Evolutionary conservation across 1,139 yeast genomes (phyloP), one percentile per base, ranked within the genome.

Genomic region (Trichomonascaceae sp.): DNA sequence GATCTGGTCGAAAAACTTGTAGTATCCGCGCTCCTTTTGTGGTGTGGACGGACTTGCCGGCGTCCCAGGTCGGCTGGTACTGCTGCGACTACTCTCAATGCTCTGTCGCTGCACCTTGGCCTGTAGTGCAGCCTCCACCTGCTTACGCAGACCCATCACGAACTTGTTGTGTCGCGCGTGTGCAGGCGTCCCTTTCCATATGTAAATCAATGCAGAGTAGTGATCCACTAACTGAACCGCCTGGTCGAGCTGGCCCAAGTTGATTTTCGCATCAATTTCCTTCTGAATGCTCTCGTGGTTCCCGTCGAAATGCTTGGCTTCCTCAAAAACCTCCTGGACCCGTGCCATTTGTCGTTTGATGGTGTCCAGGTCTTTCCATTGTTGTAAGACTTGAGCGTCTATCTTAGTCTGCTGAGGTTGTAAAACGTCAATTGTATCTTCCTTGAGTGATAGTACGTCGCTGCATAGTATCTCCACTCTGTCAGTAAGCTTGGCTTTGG

Each of bases 391-490:
- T 9, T 35, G 30, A 16, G 33, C 34, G n/a, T 39, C 35, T 25
- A 57, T 42, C 25, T 41, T 34, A 3, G 33, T 37, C 15, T 55
- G 42, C 13, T 42, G 39, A 8, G 42, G 40, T 3, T 31, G 36
- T 1, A 43, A 38, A 2, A 35, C 45, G 13, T 41, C 44, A 5
- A 44, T 45, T 18, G 57, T 47, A 23, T 45, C 48, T 16, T 25
- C 33, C 5, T 37, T 44, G 14, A 59, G 43, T 9, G 46, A 46
- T 6, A 41, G 41, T 8, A 55, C 48, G 26, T 59, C 62, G 31
- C 48, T 45, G 13, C 49, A 43, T 17, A 58, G 46, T 31, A 57
- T 45, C 31, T 57, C 62, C 14, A 56, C 46, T 37, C 56, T 58
- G 40, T 57, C 56, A 28, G 45, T 48, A 17, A 57, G 43, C n/a